These are phyloP conservation scores for Colletotrichum sp. DNA, from an alignment of 2,329 filamentous ascomycete genomes.

Conservation along the genomic window DNA sequence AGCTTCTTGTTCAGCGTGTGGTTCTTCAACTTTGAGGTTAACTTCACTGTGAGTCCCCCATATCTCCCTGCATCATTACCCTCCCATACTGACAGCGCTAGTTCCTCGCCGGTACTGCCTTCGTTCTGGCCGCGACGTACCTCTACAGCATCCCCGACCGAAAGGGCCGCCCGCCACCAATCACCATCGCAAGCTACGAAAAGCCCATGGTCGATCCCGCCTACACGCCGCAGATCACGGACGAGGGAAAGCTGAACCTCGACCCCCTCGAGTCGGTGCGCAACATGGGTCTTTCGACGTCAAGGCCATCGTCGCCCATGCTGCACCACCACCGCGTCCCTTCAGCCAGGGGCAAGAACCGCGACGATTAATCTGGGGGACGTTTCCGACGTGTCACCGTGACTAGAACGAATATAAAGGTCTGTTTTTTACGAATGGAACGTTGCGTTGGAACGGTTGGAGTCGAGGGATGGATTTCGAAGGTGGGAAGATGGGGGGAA, in stretches of 20 bases:
- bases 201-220: constrained; percentile 67
- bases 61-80: not conserved
- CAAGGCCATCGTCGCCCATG: constrained; percentile 52
- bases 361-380: constrained; percentile 14
- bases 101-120: constrained; percentile 81
- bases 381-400: not conserved
- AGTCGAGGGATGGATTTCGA: not conserved
- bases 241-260: constrained; percentile 37
- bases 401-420: not conserved
- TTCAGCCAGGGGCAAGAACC: constrained; percentile 20
- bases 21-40: constrained; percentile 83
- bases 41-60: constrained; percentile 68
- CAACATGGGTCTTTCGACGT: constrained; percentile 46
- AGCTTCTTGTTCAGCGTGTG: constrained; percentile 85
- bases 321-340: constrained; percentile 28
- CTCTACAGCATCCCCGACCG: constrained; percentile 77
- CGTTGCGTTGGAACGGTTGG: not conserved
- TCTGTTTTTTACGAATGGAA: not conserved
- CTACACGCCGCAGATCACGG: constrained; percentile 41
- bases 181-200: constrained; percentile 76
- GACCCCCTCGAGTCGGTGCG: constrained; percentile 46
- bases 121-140: constrained; percentile 84
- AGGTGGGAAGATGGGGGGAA: not conserved
- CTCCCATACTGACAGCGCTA: constrained; percentile 38
- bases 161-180: constrained; percentile 66